Evolutionary conservation across 495 filamentous ascomycete species (phyloP).

Genomic region (Hypoxylon perforatum): DNA sequence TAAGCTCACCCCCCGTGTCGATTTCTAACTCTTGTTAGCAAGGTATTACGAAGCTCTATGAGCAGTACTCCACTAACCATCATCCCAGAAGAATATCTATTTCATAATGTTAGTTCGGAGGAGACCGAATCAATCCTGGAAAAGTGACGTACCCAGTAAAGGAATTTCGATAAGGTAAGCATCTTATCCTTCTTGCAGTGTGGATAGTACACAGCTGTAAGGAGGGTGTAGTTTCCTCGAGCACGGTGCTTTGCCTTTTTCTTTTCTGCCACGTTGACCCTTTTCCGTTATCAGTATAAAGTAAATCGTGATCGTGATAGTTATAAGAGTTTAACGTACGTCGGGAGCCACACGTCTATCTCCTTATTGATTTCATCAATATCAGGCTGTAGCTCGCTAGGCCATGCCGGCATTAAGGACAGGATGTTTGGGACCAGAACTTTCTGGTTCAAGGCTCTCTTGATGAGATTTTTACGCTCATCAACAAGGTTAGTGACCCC

Average conservation of each 20-base stretch:
- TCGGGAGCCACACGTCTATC: constrained; percentile 43
- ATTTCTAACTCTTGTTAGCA: constrained; percentile 30
- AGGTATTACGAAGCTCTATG: not conserved
- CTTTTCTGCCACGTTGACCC: constrained; percentile 38
- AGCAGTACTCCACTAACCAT: constrained; percentile 26
- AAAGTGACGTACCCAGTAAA: constrained; percentile 40
- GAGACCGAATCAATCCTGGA: not conserved
- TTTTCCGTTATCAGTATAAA: constrained; percentile 4
- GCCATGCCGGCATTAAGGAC: constrained; percentile 44
- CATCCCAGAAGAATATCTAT: constrained; percentile 46
- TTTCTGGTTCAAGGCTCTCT: constrained; percentile 41
- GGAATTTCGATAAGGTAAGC: constrained; percentile 38
- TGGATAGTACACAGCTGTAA: constrained; percentile 42
- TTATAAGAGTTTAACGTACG: constrained; percentile 14
- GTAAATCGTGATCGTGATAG: not conserved
- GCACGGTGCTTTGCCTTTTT: constrained; percentile 45
- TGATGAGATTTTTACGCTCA: constrained; percentile 39
- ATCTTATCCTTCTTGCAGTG: constrained; percentile 43
- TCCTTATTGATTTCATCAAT: constrained; percentile 39
- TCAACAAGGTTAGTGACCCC: constrained; percentile 2
- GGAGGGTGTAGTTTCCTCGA: constrained; percentile 40
- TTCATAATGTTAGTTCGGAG: not conserved
- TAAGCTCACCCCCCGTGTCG: constrained; percentile 44
- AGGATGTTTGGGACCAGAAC: constrained; percentile 40
- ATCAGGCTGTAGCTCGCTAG: constrained; percentile 37